These are phyloP conservation scores for Penicillium arizonense DNA, from an alignment of 495 filamentous ascomycete genomes.

Conservation along the genomic window DNA sequence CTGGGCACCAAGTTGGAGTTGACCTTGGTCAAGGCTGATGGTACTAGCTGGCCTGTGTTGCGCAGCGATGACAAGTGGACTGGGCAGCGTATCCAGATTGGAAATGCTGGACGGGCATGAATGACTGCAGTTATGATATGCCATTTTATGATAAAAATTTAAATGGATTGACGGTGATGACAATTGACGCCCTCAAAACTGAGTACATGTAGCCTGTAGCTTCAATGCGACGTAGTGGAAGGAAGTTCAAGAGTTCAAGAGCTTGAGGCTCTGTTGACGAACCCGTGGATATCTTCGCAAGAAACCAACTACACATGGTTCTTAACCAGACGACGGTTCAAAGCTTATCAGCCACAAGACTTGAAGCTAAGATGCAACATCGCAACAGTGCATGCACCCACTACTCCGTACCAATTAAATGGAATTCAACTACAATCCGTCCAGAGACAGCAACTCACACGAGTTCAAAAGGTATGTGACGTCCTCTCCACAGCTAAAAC, in stretches of 20 bases:
- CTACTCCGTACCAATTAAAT: too few relatives aligned
- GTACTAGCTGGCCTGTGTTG: slow-evolving; percentile 83
- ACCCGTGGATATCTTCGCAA: too few relatives aligned
- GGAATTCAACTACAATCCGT: too few relatives aligned
- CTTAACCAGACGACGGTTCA: too few relatives aligned
- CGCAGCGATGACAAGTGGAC: slow-evolving; percentile 76
- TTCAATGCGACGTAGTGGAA: not conserved
- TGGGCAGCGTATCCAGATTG: slow-evolving; percentile 81
- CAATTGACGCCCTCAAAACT: not conserved
- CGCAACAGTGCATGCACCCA: too few relatives aligned
- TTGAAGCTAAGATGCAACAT: too few relatives aligned
- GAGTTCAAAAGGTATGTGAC: slow-evolving; percentile 34
- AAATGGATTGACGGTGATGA: slow-evolving; percentile 9
- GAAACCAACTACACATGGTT: too few relatives aligned
- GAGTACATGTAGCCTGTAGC: not conserved
- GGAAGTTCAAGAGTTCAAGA: too few relatives aligned
- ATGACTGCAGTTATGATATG: slow-evolving; percentile 2
- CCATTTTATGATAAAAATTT: not conserved
- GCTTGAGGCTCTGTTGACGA: too few relatives aligned
- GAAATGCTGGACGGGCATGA: slow-evolving; percentile 69
- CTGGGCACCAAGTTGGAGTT: slow-evolving; percentile 95
- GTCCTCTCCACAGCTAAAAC: slow-evolving; percentile 49
- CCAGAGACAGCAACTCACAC: not conserved
- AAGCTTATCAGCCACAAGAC: too few relatives aligned
- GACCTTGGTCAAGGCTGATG: slow-evolving; percentile 78